Base-by-base conservation (phyloP, 169 alveolate species). In the Plasmodium berghei region DNA sequence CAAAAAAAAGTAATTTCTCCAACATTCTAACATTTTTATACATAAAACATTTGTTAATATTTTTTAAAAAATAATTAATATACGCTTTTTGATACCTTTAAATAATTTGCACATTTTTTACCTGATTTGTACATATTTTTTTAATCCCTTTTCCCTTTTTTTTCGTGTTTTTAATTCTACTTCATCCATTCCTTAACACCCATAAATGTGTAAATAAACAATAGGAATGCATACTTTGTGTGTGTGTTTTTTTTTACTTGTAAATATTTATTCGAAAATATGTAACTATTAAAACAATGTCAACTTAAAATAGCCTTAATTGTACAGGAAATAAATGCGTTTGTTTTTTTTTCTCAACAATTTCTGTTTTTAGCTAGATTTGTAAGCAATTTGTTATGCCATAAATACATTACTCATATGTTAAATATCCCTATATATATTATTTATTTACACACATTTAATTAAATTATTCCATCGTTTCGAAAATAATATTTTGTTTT, bases 291-390 rank as follows among this genome's bases (percentile, higher is more conserved):
- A 58, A 12, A 58, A 16, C 34, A n/a, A 1, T 58, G 34, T 18
- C 66, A 58, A 58, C 28, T 58, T 58, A 9, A 20, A 58, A 58
- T 58, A 58, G 9, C 66, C 66, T 58, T 16, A 58, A 58, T 24
- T n/a, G 66, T 58, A 24, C 66, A 58, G 66, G 66, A 16, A n/a
- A 58, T n/a, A 58, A 18, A 9, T 9, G n/a, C 0, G 12, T 16
- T 16, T 4, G 14, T 22, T 58, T 58, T 58, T 58, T 58, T 58
- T 58, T 58, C 42, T 34, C 8, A 34, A 34, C 42, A 34, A 34
- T 16, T 62, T 62, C 10, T 62, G 8, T 28, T 22, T 62, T n/a
- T 62, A 20, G 72, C 72, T 62, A 62, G 49, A 20, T 28, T 2
- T 42, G 72, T 40, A 20, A 62, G 49, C 42, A 0, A 14, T 48